A percentile compares a stretch with the other conserved stretches of the same genome.
phyloP scores from a whole-genome alignment of 2,329 filamentous ascomycete genomes.

The Claviceps arundinis region DNA sequence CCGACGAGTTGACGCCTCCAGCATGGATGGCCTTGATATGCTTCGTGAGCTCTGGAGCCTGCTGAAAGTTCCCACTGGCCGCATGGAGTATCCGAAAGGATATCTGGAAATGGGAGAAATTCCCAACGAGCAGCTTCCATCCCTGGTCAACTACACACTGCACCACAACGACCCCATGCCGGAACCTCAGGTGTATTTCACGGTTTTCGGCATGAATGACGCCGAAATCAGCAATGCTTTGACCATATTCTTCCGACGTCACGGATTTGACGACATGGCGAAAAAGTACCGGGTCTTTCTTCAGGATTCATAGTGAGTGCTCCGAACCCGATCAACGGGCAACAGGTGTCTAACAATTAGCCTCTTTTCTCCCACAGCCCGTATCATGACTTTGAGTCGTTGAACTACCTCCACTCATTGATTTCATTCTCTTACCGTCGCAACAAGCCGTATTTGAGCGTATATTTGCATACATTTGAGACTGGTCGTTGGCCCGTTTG shows the following conservation, averaged over 20 bases:
- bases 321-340: not conserved
- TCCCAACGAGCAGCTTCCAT: constrained; percentile 1
- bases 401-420: not conserved
- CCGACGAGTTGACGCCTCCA: not conserved
- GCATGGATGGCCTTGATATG: not conserved
- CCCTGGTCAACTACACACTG: not conserved
- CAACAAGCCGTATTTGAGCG: constrained; percentile 1
- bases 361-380: not conserved
- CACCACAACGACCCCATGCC: not conserved
- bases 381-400: not conserved
- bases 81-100: not conserved
- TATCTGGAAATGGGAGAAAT: not conserved
- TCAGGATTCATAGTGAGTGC: not conserved
- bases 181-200: constrained; percentile 1
- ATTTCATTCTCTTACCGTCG: not conserved
- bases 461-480: constrained; percentile 1
- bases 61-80: not conserved
- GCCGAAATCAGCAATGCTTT: not conserved
- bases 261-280: not conserved
- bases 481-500: not conserved
- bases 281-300: not conserved
- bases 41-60: not conserved
- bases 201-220: not conserved
- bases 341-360: not conserved
- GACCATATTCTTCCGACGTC: not conserved